Conservation (phyloP, 2,329 filamentous ascomycete genomes). For the Colletotrichum sp. region DNA sequence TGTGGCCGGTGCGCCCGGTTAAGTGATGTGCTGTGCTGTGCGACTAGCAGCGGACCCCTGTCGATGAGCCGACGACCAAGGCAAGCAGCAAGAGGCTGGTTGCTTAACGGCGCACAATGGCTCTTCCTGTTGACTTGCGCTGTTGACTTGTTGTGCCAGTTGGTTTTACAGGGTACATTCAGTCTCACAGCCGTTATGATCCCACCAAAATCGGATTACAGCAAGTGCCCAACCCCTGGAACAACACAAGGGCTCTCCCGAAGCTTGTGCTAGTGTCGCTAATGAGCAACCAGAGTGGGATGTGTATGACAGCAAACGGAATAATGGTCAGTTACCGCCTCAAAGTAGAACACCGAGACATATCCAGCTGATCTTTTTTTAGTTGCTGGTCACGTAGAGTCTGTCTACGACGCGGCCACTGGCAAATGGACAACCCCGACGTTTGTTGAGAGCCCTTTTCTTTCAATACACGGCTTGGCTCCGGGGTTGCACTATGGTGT, state of each 20-base stretch:
- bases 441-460: background rate
- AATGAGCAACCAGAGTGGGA: background rate
- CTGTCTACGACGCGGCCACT: background rate
- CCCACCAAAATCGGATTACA: background rate
- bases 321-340: background rate
- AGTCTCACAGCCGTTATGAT: background rate
- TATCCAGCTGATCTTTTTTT: background rate
- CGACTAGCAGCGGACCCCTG: background rate
- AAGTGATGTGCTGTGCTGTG: background rate
- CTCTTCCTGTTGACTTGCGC: background rate
- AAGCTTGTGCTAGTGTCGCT: background rate
- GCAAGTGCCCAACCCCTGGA: background rate
- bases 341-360: background rate
- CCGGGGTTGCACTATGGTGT: background rate
- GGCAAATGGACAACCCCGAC: background rate
- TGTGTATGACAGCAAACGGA: background rate
- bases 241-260: no score
- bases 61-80: background rate
- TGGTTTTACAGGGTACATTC: background rate
- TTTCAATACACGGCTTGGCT: background rate
- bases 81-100: background rate
- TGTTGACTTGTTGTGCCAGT: background rate
- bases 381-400: constrained; percentile 2
- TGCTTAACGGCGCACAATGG: background rate
- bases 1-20: background rate